Evolutionary conservation across 768 basidiomycete species (phyloP).

Genomic region (Pseudohyphozyma bogoriensis): DNA sequence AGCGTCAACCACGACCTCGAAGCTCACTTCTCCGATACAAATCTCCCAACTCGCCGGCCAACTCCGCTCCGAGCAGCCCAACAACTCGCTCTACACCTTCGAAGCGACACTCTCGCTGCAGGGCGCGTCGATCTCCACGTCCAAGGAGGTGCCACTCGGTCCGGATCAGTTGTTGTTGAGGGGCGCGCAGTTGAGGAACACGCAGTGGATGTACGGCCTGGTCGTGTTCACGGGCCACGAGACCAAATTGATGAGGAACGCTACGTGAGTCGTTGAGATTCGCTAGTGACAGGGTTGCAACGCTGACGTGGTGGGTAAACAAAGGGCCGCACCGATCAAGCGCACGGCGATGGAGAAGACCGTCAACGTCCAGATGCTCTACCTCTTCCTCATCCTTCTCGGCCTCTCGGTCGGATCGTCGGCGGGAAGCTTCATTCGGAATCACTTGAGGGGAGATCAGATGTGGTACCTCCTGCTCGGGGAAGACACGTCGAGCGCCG

Average conservation of each 20-base stretch:
- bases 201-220: constrained; percentile 89
- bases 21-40: constrained; percentile 64
- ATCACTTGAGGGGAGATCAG: constrained; percentile 75
- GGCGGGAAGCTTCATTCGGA: constrained; percentile 79
- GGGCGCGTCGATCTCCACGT: constrained; percentile 40
- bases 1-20: constrained; percentile 67
- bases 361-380: constrained; percentile 92
- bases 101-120: constrained; percentile 51
- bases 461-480: constrained; percentile 84
- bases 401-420: constrained; percentile 83
- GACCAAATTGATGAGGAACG: constrained; percentile 96
- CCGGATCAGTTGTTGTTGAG: constrained; percentile 90
- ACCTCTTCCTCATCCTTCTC: constrained; percentile 78
- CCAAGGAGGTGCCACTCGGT: constrained; percentile 73
- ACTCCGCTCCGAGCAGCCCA: constrained; percentile 89
- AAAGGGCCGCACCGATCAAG: constrained; percentile 89
- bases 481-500: constrained; percentile 38
- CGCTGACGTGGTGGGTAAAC: not conserved
- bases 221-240: constrained; percentile 94
- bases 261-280: constrained; percentile 57
- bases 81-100: constrained; percentile 93
- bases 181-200: constrained; percentile 91
- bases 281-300: not conserved
- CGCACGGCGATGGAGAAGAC: constrained; percentile 89
- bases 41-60: constrained; percentile 67